Conservation (phyloP, 495 filamentous ascomycete genomes). For the Xylona heveae region DNA sequence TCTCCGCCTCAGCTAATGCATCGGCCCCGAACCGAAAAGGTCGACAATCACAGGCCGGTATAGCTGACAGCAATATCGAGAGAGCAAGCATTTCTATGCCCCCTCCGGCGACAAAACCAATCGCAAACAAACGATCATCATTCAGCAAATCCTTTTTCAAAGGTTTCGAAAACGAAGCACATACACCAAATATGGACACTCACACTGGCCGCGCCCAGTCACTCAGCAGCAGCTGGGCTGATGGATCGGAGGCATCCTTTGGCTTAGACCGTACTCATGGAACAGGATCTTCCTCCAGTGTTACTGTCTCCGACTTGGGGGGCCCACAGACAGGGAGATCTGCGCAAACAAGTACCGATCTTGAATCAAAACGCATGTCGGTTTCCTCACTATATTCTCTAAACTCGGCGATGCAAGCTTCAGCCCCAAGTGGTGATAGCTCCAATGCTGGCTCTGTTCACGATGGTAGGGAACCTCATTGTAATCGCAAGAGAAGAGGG, state of each 20-base stretch:
- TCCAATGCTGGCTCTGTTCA: constrained; percentile 19
- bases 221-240: too few relatives aligned
- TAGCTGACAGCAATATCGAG: constrained; percentile 24
- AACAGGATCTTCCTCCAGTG: constrained; percentile 12
- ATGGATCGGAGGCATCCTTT: too few relatives aligned
- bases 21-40: constrained; percentile 25
- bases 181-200: too few relatives aligned
- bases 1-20: constrained; percentile 13
- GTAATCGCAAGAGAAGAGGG: too few relatives aligned
- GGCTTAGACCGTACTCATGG: too few relatives aligned
- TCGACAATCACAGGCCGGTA: constrained; percentile 28
- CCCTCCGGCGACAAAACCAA: constrained; percentile 19
- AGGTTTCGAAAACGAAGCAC: too few relatives aligned
- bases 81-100: constrained; percentile 40
- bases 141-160: too few relatives aligned
- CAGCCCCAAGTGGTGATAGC: constrained; percentile 16
- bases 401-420: constrained; percentile 23
- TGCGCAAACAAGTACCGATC: constrained; percentile 8
- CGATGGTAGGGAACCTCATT: constrained; percentile 6
- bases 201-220: too few relatives aligned
- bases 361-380: constrained; percentile 39
- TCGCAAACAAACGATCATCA: constrained; percentile 5
- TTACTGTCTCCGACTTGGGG: constrained; percentile 15
- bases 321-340: too few relatives aligned
- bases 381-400: constrained; percentile 44